A percentile compares a stretch with the other conserved stretches of the same genome.
phyloP scores from a whole-genome alignment of 768 basidiomycete species.

The Daedalea quercina region DNA sequence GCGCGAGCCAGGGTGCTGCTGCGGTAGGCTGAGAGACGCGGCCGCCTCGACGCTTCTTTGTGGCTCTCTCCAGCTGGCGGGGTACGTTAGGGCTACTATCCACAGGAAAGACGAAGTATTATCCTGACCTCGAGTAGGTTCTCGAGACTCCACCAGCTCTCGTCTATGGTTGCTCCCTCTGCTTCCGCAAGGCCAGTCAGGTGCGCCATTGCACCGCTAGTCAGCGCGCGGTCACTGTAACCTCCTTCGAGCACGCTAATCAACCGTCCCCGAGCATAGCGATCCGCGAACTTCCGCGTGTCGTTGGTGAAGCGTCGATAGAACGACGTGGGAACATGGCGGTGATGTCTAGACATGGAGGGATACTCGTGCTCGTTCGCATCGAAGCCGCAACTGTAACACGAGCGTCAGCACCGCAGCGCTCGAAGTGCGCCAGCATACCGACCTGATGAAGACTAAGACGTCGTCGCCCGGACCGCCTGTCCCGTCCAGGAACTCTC shows the following conservation, averaged over 20 bases:
- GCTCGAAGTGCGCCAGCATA: neutral
- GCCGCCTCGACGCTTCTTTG: slow-evolving; percentile 53
- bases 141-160: slow-evolving; percentile 57
- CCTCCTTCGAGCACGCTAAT: slow-evolving; percentile 94
- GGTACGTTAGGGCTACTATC: neutral
- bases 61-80: slow-evolving; percentile 54
- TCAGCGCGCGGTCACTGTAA: slow-evolving; percentile 86
- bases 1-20: slow-evolving; percentile 52
- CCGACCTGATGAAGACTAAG: slow-evolving; percentile 80
- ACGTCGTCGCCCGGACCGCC: slow-evolving; percentile 62
- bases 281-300: slow-evolving; percentile 54
- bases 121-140: slow-evolving; percentile 52
- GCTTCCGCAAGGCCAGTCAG: slow-evolving; percentile 55
- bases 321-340: slow-evolving; percentile 84
- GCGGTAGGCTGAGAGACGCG: slow-evolving; percentile 29
- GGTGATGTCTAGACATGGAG: slow-evolving; percentile 87
- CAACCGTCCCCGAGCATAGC: slow-evolving; percentile 59
- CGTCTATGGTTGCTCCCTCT: slow-evolving; percentile 14
- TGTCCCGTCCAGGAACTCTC: slow-evolving; percentile 63
- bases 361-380: slow-evolving; percentile 88
- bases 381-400: slow-evolving; percentile 82
- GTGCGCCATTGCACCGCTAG: slow-evolving; percentile 79
- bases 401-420: neutral
- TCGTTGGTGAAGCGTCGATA: slow-evolving; percentile 80
- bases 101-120: neutral